phyloP scores from a whole-genome alignment of 108 stramenopile genomes.

The Nannochloropsis salina region DNA sequence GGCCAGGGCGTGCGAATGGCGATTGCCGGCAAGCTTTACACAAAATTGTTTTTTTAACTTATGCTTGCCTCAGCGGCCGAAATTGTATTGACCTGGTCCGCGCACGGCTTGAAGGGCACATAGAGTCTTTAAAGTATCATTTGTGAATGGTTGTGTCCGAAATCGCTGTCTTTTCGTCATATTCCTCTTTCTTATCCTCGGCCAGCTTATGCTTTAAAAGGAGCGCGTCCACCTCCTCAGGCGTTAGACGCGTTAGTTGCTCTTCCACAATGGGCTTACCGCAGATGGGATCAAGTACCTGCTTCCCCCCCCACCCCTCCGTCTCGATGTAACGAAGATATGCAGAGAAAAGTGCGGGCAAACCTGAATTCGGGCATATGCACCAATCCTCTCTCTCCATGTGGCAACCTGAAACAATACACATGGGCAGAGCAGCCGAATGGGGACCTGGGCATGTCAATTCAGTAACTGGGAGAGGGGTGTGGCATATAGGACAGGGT shows the following conservation, averaged over 20 bases:
- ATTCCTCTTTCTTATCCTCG: too few relatives aligned
- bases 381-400: slow-evolving; percentile 65
- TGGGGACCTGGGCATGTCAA: slow-evolving; percentile 56
- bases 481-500: slow-evolving; percentile 50
- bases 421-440: slow-evolving; percentile 58
- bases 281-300: slow-evolving; percentile 39
- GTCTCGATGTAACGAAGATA: slow-evolving; percentile 52
- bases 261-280: slow-evolving; percentile 15
- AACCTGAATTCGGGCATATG: slow-evolving; percentile 54
- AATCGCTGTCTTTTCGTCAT: too few relatives aligned
- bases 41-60: not conserved
- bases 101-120: not conserved
- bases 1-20: slow-evolving; percentile 10
- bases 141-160: too few relatives aligned
- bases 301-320: slow-evolving; percentile 36
- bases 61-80: not conserved
- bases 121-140: too few relatives aligned
- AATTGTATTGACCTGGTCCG: not conserved
- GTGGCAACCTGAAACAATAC: slow-evolving; percentile 62
- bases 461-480: slow-evolving; percentile 42
- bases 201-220: not conserved
- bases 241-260: slow-evolving; percentile 14
- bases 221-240: not conserved
- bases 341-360: slow-evolving; percentile 60
- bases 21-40: not conserved